phyloP scores from a whole-genome alignment of 257 asterid genomes.

The Leonotis leonurus region DNA sequence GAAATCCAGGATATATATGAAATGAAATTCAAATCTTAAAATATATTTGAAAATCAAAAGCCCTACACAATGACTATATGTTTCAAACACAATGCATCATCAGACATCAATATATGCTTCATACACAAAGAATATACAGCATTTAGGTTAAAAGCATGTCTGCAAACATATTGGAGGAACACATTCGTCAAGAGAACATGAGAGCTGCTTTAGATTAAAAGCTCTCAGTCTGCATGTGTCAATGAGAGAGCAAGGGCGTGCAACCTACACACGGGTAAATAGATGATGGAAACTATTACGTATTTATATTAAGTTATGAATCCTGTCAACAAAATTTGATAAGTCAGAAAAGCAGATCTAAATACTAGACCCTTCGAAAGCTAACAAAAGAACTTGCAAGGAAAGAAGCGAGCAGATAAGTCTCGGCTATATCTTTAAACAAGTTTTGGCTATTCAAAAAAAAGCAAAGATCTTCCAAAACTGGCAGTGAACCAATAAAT shows the following conservation, averaged over 20 bases:
- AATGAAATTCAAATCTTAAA: not conserved
- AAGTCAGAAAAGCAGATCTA: not conserved
- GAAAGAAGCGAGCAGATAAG: slow-evolving; percentile 5
- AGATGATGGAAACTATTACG: not conserved
- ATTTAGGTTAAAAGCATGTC: slow-evolving; percentile 1
- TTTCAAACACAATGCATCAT: not conserved
- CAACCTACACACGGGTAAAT: not conserved
- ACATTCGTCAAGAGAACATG: not conserved
- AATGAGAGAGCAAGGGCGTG: not conserved
- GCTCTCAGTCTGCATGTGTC: not conserved
- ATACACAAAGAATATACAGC: not conserved
- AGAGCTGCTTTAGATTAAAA: not conserved
- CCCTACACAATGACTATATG: not conserved
- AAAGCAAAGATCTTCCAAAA: slow-evolving; percentile 22
- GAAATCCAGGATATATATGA: not conserved
- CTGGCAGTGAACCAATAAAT: slow-evolving; percentile 17
- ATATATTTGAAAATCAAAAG: not conserved
- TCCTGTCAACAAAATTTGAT: not conserved
- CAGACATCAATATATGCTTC: not conserved
- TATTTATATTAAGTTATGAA: not conserved
- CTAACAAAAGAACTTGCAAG: not conserved
- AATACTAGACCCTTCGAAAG: not conserved
- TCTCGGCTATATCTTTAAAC: slow-evolving; percentile 6
- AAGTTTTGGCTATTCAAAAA: not conserved
- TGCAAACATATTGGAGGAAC: not conserved